These are phyloP conservation scores for Xerocomellus amylosporus DNA, from an alignment of 768 basidiomycete species.

Conservation along the genomic window DNA sequence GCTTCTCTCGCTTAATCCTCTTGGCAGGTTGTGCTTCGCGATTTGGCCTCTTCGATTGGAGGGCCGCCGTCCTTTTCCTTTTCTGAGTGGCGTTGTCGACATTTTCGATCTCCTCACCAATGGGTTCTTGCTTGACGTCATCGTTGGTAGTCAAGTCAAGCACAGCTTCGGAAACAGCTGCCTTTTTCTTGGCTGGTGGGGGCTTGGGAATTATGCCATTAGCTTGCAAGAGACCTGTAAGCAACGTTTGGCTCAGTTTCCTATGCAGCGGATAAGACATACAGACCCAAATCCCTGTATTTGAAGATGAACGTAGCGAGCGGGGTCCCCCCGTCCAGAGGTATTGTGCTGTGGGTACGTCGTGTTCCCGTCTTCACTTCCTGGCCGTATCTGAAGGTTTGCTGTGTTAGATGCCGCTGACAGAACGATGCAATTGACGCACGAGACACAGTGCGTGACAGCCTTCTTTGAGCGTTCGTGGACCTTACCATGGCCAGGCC, in stretches of 20 bases:
- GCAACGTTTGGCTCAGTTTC: not conserved
- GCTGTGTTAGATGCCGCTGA: not conserved
- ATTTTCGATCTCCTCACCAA: slow-evolving; percentile 7
- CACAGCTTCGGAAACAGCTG: slow-evolving; percentile 5
- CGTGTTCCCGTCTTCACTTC: slow-evolving; percentile 3
- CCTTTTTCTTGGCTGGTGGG: not conserved
- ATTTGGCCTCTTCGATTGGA: slow-evolving; percentile 6
- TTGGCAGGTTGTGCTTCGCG: slow-evolving; percentile 14
- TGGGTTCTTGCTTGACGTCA: slow-evolving; percentile 10
- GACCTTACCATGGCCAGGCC: slow-evolving; percentile 15
- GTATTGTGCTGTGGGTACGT: not conserved
- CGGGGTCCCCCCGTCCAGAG: slow-evolving; percentile 17
- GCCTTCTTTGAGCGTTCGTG: slow-evolving; percentile 34
- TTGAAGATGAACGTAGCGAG: slow-evolving; percentile 30
- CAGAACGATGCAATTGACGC: slow-evolving; percentile 1
- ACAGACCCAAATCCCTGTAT: slow-evolving; percentile 29
- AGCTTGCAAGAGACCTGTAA: slow-evolving; percentile 27
- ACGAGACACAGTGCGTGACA: slow-evolving; percentile 29
- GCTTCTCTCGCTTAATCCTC: slow-evolving; percentile 28
- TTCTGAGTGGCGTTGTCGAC: not conserved
- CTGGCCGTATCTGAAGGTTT: slow-evolving; percentile 21
- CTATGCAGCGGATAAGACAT: not conserved
- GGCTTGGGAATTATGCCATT: slow-evolving; percentile 26
- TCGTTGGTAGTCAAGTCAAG: slow-evolving; percentile 21
- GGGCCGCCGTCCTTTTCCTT: not conserved